A percentile compares a stretch with the other conserved stretches of the same genome.
phyloP scores from a whole-genome alignment of 2,329 filamentous ascomycete genomes.

The Ophioceras dolichostomum region DNA sequence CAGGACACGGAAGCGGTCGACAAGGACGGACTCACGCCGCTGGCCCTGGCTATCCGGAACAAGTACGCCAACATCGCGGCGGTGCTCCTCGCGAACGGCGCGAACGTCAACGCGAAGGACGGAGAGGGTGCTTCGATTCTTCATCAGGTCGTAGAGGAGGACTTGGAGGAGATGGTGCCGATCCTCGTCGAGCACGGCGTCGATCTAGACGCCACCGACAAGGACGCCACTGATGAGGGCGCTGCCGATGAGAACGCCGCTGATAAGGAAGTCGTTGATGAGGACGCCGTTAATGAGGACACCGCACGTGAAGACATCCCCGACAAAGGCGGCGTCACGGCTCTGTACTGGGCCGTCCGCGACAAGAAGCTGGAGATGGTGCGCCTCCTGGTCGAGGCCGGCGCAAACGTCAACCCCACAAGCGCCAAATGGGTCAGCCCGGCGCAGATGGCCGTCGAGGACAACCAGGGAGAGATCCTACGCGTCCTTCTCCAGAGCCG shows the following conservation, averaged over 20 bases:
- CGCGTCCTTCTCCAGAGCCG: too few species aligned
- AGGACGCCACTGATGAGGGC: too few species aligned
- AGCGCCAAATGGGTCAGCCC: neutral
- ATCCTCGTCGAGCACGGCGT: slow-evolving; percentile 20
- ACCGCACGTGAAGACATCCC: slow-evolving; percentile 1
- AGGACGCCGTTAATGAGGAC: too few species aligned
- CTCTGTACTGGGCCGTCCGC: neutral
- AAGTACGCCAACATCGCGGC: neutral
- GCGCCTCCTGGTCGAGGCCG: neutral
- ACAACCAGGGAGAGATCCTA: too few species aligned
- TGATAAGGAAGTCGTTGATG: too few species aligned
- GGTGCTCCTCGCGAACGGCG: neutral
- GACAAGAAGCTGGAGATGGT: neutral
- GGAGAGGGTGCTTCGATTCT: slow-evolving; percentile 32
- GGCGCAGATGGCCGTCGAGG: neutral
- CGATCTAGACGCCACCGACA: neutral
- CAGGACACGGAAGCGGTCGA: neutral
- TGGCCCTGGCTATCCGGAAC: neutral
- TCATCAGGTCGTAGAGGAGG: slow-evolving; percentile 35
- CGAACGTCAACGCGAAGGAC: neutral
- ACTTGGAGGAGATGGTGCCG: slow-evolving; percentile 27
- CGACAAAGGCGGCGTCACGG: neutral
- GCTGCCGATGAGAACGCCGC: too few species aligned
- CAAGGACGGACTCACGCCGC: neutral
- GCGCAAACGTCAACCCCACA: neutral